Percentiles rank a stretch among this genome's conserved stretches.
phyloP scores from a whole-genome alignment of 176 grass and related monocot species.

The Lolium rigidum region DNA sequence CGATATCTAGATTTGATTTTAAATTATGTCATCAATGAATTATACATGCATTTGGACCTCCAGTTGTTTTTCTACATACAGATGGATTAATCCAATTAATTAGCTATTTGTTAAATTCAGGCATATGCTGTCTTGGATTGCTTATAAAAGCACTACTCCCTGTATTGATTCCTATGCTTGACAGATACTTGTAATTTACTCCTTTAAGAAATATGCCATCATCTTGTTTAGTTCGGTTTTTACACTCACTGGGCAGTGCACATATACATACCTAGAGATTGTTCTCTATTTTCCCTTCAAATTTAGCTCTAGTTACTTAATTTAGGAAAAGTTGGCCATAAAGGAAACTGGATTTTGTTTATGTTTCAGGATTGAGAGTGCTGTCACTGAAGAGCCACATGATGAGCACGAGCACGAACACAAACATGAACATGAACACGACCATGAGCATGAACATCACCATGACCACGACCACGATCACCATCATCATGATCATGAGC shows the following conservation, averaged over 20 bases:
- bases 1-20: constrained; percentile 29
- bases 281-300: constrained; percentile 1
- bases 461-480: constrained; percentile 63
- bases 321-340: background rate
- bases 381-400: constrained; percentile 73
- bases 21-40: constrained; percentile 8
- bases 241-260: background rate
- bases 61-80: background rate
- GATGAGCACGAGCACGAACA: constrained; percentile 52
- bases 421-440: constrained; percentile 10
- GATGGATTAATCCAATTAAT: background rate
- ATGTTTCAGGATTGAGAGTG: constrained; percentile 89
- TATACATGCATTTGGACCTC: background rate
- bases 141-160: background rate
- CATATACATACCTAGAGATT: background rate
- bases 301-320: background rate
- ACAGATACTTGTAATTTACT: background rate
- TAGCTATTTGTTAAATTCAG: constrained; percentile 9
- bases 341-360: constrained; percentile 20
- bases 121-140: background rate
- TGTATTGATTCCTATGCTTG: background rate
- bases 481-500: constrained; percentile 72
- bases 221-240: background rate
- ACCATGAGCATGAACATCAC: constrained; percentile 52
- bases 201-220: background rate